phyloP scores from a whole-genome alignment of 1,284 basidiomycete genomes.

The Boletus mariae region DNA sequence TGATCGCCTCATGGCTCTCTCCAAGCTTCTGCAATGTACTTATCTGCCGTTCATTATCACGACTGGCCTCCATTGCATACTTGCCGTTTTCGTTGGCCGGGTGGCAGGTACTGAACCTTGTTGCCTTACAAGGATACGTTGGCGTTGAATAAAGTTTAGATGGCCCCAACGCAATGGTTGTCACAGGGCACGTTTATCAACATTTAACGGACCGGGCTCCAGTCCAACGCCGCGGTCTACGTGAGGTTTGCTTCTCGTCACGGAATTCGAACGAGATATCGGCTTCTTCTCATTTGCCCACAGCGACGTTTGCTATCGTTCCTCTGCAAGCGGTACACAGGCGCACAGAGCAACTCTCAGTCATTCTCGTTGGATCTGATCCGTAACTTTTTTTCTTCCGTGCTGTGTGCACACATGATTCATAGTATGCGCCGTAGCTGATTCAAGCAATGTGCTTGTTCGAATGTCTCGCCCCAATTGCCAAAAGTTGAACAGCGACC shows the following conservation, averaged over 20 bases:
- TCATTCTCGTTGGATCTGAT: not conserved
- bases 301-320: not conserved
- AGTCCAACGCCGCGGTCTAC: not conserved
- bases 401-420: not conserved
- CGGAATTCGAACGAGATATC: not conserved
- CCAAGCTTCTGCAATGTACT: conserved; percentile 2
- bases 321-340: not conserved
- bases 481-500: not conserved
- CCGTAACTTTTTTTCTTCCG: not conserved
- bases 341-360: not conserved
- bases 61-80: conserved; percentile 20
- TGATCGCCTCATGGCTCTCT: conserved; percentile 26
- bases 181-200: conserved; percentile 5
- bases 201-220: conserved; percentile 4
- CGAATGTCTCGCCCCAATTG: not conserved
- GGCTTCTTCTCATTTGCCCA: conserved; percentile 15
- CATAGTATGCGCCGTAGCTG: not conserved
- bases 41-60: not conserved
- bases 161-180: not conserved
- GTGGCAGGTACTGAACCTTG: conserved; percentile 8
- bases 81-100: conserved; percentile 3
- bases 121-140: not conserved
- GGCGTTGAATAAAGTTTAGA: conserved; percentile 5
- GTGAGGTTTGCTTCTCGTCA: not conserved
- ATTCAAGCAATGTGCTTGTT: not conserved